Evolutionary conservation across 352 stramenopile genomes (phyloP).

Genomic region (Phytophthora pseudosyringae): DNA sequence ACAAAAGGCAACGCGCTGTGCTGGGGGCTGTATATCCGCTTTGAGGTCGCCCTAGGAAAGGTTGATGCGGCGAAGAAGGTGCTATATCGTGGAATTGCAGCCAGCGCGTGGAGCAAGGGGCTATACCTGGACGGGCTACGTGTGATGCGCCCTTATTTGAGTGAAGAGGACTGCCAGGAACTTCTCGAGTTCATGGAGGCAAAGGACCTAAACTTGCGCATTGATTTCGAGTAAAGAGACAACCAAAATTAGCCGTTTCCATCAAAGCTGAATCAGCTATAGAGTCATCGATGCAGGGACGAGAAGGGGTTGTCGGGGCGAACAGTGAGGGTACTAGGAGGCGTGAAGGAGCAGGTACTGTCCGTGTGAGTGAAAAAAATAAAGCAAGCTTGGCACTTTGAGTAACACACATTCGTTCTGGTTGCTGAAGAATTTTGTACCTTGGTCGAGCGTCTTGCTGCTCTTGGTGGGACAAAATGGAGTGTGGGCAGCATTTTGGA

Average conservation of each 20-base stretch:
- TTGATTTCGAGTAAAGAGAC: slow-evolving; percentile 33
- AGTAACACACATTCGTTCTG: not conserved
- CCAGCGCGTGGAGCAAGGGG: slow-evolving; percentile 81
- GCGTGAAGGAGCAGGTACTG: slow-evolving; percentile 10
- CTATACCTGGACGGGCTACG: slow-evolving; percentile 75
- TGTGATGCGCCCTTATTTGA: slow-evolving; percentile 73
- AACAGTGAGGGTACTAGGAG: not conserved
- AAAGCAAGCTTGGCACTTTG: not conserved
- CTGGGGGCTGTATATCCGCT: slow-evolving; percentile 82
- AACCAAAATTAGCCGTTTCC: slow-evolving; percentile 5
- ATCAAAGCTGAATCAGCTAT: too few species aligned
- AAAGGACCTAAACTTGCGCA: slow-evolving; percentile 77
- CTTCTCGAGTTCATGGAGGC: slow-evolving; percentile 69
- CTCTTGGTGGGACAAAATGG: slow-evolving; percentile 23
- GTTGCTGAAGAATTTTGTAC: slow-evolving; percentile 4
- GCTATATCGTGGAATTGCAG: slow-evolving; percentile 74
- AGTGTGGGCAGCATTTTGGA: slow-evolving; percentile 42
- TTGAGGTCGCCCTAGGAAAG: slow-evolving; percentile 75
- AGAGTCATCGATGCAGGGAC: not conserved
- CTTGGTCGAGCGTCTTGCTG: slow-evolving; percentile 33
- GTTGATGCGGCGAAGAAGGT: slow-evolving; percentile 74
- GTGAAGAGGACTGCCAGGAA: slow-evolving; percentile 61
- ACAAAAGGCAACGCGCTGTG: slow-evolving; percentile 63
- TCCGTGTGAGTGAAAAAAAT: not conserved
- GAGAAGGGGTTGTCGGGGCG: slow-evolving; percentile 1